Evolutionary conservation across 305 asterid genomes (phyloP).

Genomic region (Solanum hybrid): DNA sequence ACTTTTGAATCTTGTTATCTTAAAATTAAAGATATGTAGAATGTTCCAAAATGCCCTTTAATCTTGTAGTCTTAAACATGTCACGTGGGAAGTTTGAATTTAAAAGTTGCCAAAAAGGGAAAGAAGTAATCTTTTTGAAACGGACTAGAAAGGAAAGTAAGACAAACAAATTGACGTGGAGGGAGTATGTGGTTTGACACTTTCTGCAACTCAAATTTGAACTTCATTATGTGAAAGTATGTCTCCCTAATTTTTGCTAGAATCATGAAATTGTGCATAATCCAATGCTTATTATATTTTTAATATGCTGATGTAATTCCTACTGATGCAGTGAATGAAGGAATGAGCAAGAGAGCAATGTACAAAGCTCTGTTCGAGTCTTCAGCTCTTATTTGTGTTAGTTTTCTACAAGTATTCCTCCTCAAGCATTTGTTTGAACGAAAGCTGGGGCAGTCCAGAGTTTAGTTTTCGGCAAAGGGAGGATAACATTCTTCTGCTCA

Average conservation of each 20-base stretch:
- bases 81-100: not conserved
- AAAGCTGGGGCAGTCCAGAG: slow-evolving; percentile 84
- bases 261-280: not conserved
- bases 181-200: not conserved
- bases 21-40: not conserved
- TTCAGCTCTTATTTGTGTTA: slow-evolving; percentile 65
- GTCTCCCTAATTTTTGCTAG: not conserved
- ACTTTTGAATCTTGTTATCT: not conserved
- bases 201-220: not conserved
- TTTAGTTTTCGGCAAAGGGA: slow-evolving; percentile 24
- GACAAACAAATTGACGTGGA: not conserved
- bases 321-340: slow-evolving; percentile 72
- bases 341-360: slow-evolving; percentile 71
- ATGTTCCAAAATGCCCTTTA: not conserved
- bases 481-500: not conserved
- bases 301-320: not conserved
- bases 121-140: not conserved
- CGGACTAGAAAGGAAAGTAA: not conserved
- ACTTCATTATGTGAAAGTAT: not conserved
- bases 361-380: slow-evolving; percentile 81
- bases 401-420: slow-evolving; percentile 73
- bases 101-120: not conserved
- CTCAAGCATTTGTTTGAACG: slow-evolving; percentile 77
- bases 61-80: not conserved
- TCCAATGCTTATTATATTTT: not conserved